These are phyloP conservation scores for Gloeophyllum trabeum DNA, from an alignment of 768 basidiomycete genomes.

Conservation along the genomic window DNA sequence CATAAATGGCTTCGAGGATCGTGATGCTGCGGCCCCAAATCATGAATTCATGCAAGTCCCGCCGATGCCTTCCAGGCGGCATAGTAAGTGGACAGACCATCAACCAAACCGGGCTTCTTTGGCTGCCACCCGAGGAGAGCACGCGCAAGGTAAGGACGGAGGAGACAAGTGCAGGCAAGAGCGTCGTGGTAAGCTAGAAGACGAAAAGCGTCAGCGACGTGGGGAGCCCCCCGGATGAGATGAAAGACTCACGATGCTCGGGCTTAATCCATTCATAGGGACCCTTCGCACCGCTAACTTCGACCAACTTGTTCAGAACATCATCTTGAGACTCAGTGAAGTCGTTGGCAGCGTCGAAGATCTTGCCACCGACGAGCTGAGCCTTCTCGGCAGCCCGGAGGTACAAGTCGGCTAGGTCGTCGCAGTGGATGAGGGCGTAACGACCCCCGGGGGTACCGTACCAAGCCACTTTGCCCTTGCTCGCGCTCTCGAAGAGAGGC, in stretches of 20 bases:
- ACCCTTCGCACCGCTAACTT: no score
- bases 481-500: conserved; percentile 19
- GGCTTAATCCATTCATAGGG: conserved; percentile 24
- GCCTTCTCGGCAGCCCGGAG: conserved; percentile 28
- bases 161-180: conserved; percentile 16
- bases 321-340: conserved; percentile 7
- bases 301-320: background rate
- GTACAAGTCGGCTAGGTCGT: conserved; percentile 35
- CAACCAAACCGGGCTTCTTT: conserved; percentile 27
- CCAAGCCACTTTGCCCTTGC: conserved; percentile 19
- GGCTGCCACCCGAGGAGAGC: conserved; percentile 32
- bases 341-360: no score
- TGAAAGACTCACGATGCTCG: conserved; percentile 17
- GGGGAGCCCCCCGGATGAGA: background rate
- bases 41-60: no score
- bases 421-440: conserved; percentile 25
- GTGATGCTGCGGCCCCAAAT: no score
- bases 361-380: conserved; percentile 21
- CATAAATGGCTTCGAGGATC: no score
- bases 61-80: conserved; percentile 20
- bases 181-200: conserved; percentile 24
- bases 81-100: conserved; percentile 32
- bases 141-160: conserved; percentile 27
- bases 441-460: conserved; percentile 23
- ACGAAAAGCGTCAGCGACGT: no score